Evolutionary conservation across 495 filamentous ascomycete species (phyloP).

Genomic region (Neurospora discreta): DNA sequence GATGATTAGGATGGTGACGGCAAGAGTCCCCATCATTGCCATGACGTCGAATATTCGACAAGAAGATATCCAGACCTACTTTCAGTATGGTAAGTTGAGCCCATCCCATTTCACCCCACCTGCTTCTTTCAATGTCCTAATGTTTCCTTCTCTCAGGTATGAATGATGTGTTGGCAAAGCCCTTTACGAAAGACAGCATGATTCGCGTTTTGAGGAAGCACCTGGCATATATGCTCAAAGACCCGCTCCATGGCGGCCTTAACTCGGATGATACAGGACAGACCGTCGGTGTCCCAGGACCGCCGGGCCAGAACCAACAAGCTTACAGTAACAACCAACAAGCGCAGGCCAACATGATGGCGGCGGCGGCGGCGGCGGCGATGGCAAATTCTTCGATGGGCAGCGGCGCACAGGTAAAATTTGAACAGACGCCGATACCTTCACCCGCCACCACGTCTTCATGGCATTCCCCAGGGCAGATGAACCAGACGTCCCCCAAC

Average conservation of each 20-base stretch:
- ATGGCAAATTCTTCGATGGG: constrained; percentile 10
- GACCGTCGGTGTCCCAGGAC: constrained; percentile 10
- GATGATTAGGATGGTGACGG: constrained; percentile 81
- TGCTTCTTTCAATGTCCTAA: constrained; percentile 9
- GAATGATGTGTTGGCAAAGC: constrained; percentile 96
- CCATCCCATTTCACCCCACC: background rate
- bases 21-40: constrained; percentile 79
- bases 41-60: constrained; percentile 98
- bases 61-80: constrained; percentile 95
- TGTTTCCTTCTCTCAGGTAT: constrained; percentile 52
- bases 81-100: constrained; percentile 73
- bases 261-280: constrained; percentile 4
- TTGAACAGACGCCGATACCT: constrained; percentile 70
- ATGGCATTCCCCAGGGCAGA: constrained; percentile 66
- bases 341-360: background rate
- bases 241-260: constrained; percentile 19
- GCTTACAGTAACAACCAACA: constrained; percentile 2
- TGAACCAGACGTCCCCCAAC: constrained; percentile 51
- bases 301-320: constrained; percentile 25
- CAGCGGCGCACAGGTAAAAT: constrained; percentile 52
- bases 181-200: constrained; percentile 93
- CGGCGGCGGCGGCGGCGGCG: background rate
- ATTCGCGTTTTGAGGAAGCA: constrained; percentile 84
- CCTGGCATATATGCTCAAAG: constrained; percentile 58
- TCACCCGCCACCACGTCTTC: constrained; percentile 58